These are phyloP conservation scores for Xylaria scruposa DNA, from an alignment of 495 filamentous ascomycete genomes.

Conservation along the genomic window DNA sequence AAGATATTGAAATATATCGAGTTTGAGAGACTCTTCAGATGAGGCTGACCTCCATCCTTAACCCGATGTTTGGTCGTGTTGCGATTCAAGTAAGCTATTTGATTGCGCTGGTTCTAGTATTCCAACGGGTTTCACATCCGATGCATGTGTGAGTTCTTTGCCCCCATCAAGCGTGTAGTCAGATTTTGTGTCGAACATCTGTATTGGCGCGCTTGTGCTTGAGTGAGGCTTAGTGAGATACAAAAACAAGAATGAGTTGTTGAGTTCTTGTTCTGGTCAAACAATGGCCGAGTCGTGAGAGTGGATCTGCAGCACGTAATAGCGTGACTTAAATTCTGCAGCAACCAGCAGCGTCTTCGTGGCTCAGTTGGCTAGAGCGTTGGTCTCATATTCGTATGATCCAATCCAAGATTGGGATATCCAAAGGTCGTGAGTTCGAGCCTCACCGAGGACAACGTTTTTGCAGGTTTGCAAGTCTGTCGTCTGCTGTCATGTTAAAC, in stretches of 20 bases:
- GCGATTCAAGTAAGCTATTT: neutral
- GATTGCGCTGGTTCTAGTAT: neutral
- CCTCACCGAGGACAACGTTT: constrained; percentile 29
- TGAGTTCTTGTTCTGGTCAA: too few relatives aligned
- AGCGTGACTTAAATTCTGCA: neutral
- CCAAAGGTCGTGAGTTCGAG: constrained; percentile 33
- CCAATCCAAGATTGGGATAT: constrained; percentile 26
- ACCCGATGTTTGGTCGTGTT: neutral
- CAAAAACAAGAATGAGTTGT: too few relatives aligned
- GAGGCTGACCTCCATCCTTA: neutral
- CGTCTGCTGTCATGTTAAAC: too few relatives aligned
- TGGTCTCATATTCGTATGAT: constrained; percentile 31
- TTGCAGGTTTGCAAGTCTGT: neutral
- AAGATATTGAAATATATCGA: too few relatives aligned
- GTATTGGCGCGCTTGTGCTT: neutral
- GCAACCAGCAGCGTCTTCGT: constrained; percentile 13
- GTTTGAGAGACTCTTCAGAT: neutral
- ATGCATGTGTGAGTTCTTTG: too few relatives aligned
- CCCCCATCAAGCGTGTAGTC: too few relatives aligned
- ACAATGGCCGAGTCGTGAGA: too few relatives aligned
- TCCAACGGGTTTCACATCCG: neutral
- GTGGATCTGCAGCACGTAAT: neutral
- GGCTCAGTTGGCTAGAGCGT: constrained; percentile 32
- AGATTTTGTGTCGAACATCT: neutral
- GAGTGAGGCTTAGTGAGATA: too few relatives aligned